phyloP scores from a whole-genome alignment of 2,329 filamentous ascomycete genomes.

The Esteya vermicola region DNA sequence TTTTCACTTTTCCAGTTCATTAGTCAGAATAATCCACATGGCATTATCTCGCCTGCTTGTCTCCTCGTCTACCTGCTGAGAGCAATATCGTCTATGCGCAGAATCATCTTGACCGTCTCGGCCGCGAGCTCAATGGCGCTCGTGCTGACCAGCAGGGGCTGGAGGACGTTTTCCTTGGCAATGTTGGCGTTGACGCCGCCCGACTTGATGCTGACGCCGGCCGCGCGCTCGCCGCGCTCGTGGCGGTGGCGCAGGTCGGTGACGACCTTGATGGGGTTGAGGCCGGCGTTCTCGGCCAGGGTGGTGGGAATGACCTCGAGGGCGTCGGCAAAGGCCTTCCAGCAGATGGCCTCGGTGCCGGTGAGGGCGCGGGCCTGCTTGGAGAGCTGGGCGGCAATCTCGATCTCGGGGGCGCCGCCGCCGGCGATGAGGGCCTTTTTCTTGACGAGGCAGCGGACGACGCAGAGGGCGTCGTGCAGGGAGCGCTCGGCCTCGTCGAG shows the following conservation, averaged over 20 bases:
- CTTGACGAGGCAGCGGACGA: constrained; percentile 94
- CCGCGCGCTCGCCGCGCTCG: constrained; percentile 88
- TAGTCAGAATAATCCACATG: neutral
- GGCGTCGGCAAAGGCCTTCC: constrained; percentile 96
- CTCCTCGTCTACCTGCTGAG: constrained; percentile 41
- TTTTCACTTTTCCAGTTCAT: too few species aligned
- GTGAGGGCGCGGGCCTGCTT: constrained; percentile 70
- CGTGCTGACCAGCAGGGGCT: constrained; percentile 90
- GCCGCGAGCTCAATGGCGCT: constrained; percentile 94
- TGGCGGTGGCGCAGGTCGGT: constrained; percentile 90
- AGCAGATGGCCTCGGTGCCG: constrained; percentile 94
- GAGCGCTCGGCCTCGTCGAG: constrained; percentile 94
- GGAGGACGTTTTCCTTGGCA: constrained; percentile 88
- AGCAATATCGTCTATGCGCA: constrained; percentile 54
- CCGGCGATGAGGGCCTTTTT: constrained; percentile 98
- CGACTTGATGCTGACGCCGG: constrained; percentile 95
- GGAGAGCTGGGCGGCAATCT: constrained; percentile 77
- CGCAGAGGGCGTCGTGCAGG: constrained; percentile 92
- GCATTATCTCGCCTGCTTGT: too few species aligned
- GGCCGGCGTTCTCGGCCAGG: constrained; percentile 87
- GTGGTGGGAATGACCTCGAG: constrained; percentile 96
- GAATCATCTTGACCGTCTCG: constrained; percentile 94
- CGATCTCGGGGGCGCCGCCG: constrained; percentile 90
- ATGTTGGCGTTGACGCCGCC: constrained; percentile 96
- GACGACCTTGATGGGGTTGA: constrained; percentile 98